Evolutionary conservation across 139 green algal genomes (phyloP).

Genomic region (Tetradesmus lagerheimii): DNA sequence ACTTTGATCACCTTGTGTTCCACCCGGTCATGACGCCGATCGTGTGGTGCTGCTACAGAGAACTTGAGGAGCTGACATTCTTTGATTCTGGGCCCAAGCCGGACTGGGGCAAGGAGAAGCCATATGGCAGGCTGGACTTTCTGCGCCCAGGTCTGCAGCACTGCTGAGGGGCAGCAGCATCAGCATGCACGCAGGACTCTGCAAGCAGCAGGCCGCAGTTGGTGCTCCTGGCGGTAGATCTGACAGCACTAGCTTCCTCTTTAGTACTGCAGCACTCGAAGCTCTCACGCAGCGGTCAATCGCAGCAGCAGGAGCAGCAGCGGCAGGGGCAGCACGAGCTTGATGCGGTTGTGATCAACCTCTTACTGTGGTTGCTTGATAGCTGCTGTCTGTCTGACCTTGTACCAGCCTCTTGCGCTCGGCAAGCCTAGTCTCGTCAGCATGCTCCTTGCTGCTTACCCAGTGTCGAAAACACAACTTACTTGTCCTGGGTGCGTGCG

Average conservation of each 20-base stretch:
- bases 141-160: conserved; percentile 40
- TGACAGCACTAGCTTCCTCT: not conserved
- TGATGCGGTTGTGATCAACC: not conserved
- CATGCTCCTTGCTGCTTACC: no score
- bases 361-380: not conserved
- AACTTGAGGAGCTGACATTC: conserved; percentile 50
- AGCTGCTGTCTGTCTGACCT: no score
- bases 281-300: not conserved
- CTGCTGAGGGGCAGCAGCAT: not conserved
- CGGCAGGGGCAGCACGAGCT: not conserved
- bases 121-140: conserved; percentile 34
- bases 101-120: conserved; percentile 47
- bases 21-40: not conserved
- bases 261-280: not conserved
- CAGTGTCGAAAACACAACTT: no score
- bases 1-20: not conserved
- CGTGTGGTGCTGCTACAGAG: conserved; percentile 11
- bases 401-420: no score
- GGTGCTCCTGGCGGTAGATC: not conserved
- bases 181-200: not conserved
- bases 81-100: conserved; percentile 49
- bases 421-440: no score
- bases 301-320: not conserved
- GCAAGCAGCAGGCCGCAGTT: not conserved
- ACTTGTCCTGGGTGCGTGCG: no score